Percentiles rank a stretch among this genome's conserved stretches.
Conservation (phyloP, 2,329 filamentous ascomycete genomes). For the Calonectria henricotiae region DNA sequence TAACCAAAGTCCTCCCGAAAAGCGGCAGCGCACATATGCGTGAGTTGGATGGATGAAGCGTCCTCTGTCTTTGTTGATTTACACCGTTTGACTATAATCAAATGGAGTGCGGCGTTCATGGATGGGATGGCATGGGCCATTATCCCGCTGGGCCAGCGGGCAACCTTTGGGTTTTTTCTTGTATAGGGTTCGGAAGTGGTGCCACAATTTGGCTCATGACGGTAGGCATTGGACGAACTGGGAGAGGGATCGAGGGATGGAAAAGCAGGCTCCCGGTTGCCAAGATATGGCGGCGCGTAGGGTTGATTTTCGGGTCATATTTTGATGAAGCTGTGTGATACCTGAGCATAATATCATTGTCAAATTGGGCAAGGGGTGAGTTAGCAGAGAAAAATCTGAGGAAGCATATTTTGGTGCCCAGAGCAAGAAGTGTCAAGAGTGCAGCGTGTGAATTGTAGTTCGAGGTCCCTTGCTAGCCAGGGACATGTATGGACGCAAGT, state of each 20-base stretch:
- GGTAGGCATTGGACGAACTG: slow-evolving; percentile 39
- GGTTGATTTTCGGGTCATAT: slow-evolving; percentile 41
- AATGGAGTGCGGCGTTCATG: slow-evolving; percentile 51
- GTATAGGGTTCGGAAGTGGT: slow-evolving; percentile 43
- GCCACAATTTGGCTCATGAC: slow-evolving; percentile 39
- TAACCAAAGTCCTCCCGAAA: slow-evolving; percentile 66
- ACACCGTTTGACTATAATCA: slow-evolving; percentile 38
- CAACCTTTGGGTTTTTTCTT: slow-evolving; percentile 36
- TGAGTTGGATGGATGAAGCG: slow-evolving; percentile 34
- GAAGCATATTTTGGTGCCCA: slow-evolving; percentile 3
- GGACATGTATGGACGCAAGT: background rate
- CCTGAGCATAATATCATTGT: slow-evolving; percentile 51
- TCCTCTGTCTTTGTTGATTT: slow-evolving; percentile 42
- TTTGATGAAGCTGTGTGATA: slow-evolving; percentile 51
- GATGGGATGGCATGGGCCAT: slow-evolving; percentile 40
- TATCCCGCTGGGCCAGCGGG: slow-evolving; percentile 28
- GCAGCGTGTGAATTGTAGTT: background rate
- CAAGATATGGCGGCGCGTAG: slow-evolving; percentile 40
- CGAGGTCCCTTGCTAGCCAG: background rate
- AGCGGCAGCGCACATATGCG: slow-evolving; percentile 65
- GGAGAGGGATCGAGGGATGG: slow-evolving; percentile 36
- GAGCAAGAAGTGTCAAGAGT: background rate
- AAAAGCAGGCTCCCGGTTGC: slow-evolving; percentile 32
- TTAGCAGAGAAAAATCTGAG: slow-evolving; percentile 8
- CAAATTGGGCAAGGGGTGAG: slow-evolving; percentile 27